Base-by-base conservation (phyloP, 805 yeast species). In the Barnettozyma vustinii region DNA sequence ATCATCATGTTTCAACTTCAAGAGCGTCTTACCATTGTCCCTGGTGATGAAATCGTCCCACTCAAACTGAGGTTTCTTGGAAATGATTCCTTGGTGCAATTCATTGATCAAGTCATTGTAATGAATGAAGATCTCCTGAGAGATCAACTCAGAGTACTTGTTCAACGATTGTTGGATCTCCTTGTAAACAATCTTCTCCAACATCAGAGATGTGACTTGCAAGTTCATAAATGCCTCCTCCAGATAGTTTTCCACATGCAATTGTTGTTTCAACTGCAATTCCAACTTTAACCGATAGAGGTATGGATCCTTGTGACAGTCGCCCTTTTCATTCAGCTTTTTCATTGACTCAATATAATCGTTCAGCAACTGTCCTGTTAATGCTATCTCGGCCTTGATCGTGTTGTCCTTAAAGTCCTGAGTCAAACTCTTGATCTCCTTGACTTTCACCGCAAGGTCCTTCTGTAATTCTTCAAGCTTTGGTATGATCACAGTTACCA, bases 191-290 rank as follows among this genome's bases (percentile, higher is more conserved):
- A 88, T 91, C 58, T 85, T 81, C 63, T 86, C 99, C 52, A 94
- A 74, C 63, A 89, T 94, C 48, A 83, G 79, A 37, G 96, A 96
- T 1, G 96, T 84, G 37, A 80, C 79, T 70, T 92, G 96, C 56
- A 91, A 75, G 65, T 92, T 91, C 56, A 83, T 74, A 63, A 80
- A 91, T 0, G 97, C 96, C 62, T 90, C 96, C 61, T 89, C 88
- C 44, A 92, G 71, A 60, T 83, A 85, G 68, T 84, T 85, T 64
- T 92, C 97, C 65, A 89, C 96, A 20, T 76, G 75, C 45, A 92
- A 67, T 64, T 89, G 96, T 55, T 77, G 77, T 55, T 78, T 83
- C 58, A 94, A 76, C 66, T 85, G 92, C 56, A 81, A 73, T 58
- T 91, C 96, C 53, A 92, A 71, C 42, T 73, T 70, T 35, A 81